Evolutionary conservation across 306 rosid species (phyloP).

Genomic region (Lathyrus tuberosus): DNA sequence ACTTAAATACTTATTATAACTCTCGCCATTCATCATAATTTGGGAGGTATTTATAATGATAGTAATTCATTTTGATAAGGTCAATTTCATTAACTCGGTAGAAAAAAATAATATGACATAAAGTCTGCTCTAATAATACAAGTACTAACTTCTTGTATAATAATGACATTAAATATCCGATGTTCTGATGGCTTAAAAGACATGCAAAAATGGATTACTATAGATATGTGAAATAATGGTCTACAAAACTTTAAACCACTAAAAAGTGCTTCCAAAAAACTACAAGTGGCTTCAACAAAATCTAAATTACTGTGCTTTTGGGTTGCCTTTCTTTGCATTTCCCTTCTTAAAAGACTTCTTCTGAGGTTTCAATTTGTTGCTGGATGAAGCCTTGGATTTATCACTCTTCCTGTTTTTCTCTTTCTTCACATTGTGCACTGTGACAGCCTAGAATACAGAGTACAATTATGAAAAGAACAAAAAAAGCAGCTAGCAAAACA

Average conservation of each 20-base stretch:
- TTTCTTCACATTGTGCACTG: conserved; percentile 72
- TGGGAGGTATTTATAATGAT: too few relatives aligned
- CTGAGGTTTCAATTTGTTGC: conserved; percentile 70
- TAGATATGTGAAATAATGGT: conserved; percentile 8
- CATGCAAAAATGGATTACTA: not conserved
- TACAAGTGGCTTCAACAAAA: conserved; percentile 11
- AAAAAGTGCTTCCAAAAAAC: conserved; percentile 28
- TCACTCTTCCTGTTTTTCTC: conserved; percentile 61
- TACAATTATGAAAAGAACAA: not conserved
- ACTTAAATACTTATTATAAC: too few relatives aligned
- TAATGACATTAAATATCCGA: not conserved
- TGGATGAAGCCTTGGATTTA: conserved; percentile 48
- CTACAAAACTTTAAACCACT: conserved; percentile 41
- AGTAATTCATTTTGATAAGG: too few relatives aligned
- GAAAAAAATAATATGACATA: too few relatives aligned
- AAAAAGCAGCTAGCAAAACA: not conserved
- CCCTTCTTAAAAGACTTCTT: conserved; percentile 61
- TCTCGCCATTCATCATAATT: too few relatives aligned
- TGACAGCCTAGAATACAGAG: conserved; percentile 63
- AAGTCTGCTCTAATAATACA: not conserved
- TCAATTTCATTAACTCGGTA: too few relatives aligned
- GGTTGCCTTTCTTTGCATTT: conserved; percentile 55
- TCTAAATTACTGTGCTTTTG: conserved; percentile 52
- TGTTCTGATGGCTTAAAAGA: not conserved
- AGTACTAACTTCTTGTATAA: not conserved